Percentiles rank a stretch among this genome's conserved stretches.
Evolutionary conservation across 306 rosid genomes (phyloP).

Genomic region (Medicago truncatula): MtrunA17r5.0-ANR NC_053045.1:47700001-47700500

Average conservation of each 20-base stretch:
- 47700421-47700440: neutral
- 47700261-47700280: neutral
- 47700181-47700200: conserved; percentile 24
- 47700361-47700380: no score
- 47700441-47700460: neutral
- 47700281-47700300: neutral
- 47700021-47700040: conserved; percentile 87
- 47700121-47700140: conserved; percentile 5
- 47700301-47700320: neutral
- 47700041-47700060: conserved; percentile 76
- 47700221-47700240: neutral
- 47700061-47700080: conserved; percentile 77
- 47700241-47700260: neutral
- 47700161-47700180: neutral
- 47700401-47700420: neutral
- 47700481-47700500: neutral
- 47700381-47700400: neutral
- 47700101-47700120: conserved; percentile 7
- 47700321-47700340: neutral
- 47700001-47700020: conserved; percentile 78
- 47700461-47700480: neutral
- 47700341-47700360: neutral
- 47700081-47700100: conserved; percentile 32
- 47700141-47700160: neutral
- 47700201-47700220: conserved; percentile 12